Conservation (phyloP, 176 grass and related monocot genomes). For the Dendrocalamus sinicus region DNA sequence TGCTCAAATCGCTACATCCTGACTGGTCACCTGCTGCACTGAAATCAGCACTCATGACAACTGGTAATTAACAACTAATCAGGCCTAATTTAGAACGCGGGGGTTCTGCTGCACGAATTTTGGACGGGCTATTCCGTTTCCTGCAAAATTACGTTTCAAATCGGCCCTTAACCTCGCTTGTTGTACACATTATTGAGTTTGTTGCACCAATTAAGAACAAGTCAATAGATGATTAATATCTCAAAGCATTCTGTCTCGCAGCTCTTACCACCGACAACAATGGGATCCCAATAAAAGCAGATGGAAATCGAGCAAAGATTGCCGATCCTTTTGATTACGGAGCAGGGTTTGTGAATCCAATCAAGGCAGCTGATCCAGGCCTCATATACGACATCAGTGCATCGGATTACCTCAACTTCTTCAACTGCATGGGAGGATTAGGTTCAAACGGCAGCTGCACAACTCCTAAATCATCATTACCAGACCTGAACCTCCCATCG, state of each 20-base stretch:
- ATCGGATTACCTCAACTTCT: slow-evolving; percentile 48
- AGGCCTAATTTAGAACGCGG: too few relatives aligned
- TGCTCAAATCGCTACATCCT: slow-evolving; percentile 63
- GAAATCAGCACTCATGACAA: slow-evolving; percentile 68
- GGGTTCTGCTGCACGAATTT: too few relatives aligned
- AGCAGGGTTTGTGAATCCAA: slow-evolving; percentile 54
- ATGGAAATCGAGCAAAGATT: slow-evolving; percentile 43
- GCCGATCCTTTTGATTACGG: slow-evolving; percentile 69
- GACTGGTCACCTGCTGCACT: slow-evolving; percentile 32
- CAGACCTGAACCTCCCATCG: too few relatives aligned
- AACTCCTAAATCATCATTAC: too few relatives aligned
- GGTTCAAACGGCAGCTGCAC: too few relatives aligned
- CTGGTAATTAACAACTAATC: slow-evolving; percentile 30
- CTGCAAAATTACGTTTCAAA: too few relatives aligned
- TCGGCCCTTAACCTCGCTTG: too few relatives aligned
- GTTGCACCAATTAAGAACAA: too few relatives aligned
- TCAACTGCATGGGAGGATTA: slow-evolving; percentile 39
- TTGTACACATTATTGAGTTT: too few relatives aligned
- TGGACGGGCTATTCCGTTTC: too few relatives aligned
- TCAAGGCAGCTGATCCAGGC: slow-evolving; percentile 53
- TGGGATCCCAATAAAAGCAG: slow-evolving; percentile 47
- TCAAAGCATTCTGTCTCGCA: background rate
- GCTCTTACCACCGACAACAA: slow-evolving; percentile 40
- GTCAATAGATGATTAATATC: too few relatives aligned
- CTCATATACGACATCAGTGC: slow-evolving; percentile 61